Conservation (phyloP, 495 filamentous ascomycete genomes). For the Trichoderma gamsii region DNA sequence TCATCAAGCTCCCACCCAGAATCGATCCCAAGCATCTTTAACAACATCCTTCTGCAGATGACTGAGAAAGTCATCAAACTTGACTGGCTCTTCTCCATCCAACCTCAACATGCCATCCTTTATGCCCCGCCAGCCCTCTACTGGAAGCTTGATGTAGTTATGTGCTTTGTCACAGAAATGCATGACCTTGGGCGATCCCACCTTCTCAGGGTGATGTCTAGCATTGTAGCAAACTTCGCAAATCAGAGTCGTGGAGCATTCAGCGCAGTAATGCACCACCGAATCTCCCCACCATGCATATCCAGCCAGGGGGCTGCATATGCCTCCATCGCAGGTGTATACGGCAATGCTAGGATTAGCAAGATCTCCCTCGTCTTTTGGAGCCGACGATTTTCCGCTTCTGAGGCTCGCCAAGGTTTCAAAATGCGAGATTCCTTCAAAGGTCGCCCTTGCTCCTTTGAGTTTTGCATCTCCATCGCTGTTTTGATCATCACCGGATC, state of each 20-base stretch:
- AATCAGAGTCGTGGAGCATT: constrained; percentile 2
- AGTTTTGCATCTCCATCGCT: constrained; percentile 15
- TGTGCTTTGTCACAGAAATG: constrained; percentile 21
- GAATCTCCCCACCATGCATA: constrained; percentile 13
- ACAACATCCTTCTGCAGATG: constrained; percentile 20
- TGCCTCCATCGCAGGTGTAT: constrained; percentile 11
- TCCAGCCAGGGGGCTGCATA: neutral
- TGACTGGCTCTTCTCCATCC: constrained; percentile 20
- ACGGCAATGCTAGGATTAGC: neutral
- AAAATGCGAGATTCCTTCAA: neutral
- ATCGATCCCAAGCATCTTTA: constrained; percentile 22
- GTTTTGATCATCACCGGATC: constrained; percentile 9
- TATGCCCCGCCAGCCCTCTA: constrained; percentile 27
- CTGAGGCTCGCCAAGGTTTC: constrained; percentile 4
- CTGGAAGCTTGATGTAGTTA: constrained; percentile 23
- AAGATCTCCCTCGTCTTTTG: constrained; percentile 17
- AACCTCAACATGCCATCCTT: constrained; percentile 24
- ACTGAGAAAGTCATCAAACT: constrained; percentile 24
- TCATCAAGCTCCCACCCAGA: constrained; percentile 17
- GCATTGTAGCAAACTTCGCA: constrained; percentile 14
- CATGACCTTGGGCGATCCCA: constrained; percentile 4
- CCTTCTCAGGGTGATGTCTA: constrained; percentile 1
- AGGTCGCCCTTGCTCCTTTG: neutral
- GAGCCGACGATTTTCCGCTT: neutral
- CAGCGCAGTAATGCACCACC: constrained; percentile 10